phyloP scores from a whole-genome alignment of 768 basidiomycete species.

The Kwoniella bestiolae region DNA sequence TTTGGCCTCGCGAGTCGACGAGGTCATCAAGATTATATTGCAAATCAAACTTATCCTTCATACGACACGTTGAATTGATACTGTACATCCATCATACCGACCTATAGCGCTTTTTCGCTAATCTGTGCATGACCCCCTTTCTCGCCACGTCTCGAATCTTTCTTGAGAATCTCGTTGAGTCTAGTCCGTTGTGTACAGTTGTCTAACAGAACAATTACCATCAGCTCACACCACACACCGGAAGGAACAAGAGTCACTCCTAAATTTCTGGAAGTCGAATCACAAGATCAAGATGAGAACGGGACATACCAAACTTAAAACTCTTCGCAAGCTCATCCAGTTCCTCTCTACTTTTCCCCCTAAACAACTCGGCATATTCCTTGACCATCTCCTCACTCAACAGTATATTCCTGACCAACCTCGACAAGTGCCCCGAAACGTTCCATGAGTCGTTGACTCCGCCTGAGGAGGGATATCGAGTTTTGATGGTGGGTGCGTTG shows the following conservation, averaged over 20 bases:
- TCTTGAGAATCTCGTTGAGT: constrained; percentile 62
- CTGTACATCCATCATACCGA: no score
- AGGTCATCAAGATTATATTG: no score
- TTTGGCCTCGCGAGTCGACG: no score
- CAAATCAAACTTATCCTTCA: no score
- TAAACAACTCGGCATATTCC: constrained; percentile 58
- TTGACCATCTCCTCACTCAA: constrained; percentile 61
- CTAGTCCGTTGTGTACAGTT: constrained; percentile 71
- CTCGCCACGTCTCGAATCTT: constrained; percentile 27
- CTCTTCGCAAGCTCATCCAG: constrained; percentile 75
- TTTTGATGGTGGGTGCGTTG: constrained; percentile 60
- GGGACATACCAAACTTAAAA: constrained; percentile 65
- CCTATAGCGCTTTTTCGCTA: no score
- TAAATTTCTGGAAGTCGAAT: no score
- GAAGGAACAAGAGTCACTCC: not conserved
- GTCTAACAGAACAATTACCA: constrained; percentile 48
- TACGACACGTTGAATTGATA: no score
- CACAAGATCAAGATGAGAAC: no score
- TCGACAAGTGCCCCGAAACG: constrained; percentile 53
- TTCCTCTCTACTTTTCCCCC: constrained; percentile 60
- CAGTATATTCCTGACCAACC: constrained; percentile 70
- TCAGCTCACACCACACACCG: no score
- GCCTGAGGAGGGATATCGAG: constrained; percentile 57
- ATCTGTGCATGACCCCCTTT: no score
- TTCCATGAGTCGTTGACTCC: constrained; percentile 31